Conservation (phyloP, 768 basidiomycete genomes). For the Boletus rubescentipes region DNA sequence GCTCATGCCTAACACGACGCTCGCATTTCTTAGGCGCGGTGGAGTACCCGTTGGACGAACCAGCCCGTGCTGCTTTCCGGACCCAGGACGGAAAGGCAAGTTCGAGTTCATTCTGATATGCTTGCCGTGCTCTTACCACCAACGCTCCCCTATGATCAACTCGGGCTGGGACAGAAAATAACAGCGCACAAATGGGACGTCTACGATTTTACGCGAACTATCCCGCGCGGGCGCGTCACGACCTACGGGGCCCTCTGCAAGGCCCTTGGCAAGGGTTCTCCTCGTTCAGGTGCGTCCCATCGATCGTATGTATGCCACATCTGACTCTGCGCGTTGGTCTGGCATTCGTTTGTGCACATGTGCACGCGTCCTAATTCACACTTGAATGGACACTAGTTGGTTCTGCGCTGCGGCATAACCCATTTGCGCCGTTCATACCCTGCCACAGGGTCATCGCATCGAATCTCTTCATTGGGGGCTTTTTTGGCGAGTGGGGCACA, state of each 20-base stretch:
- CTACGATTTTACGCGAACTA: slow-evolving; percentile 50
- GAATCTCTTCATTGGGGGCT: slow-evolving; percentile 60
- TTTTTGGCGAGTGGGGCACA: slow-evolving; percentile 58
- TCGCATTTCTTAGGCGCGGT: slow-evolving; percentile 4
- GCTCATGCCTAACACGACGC: not conserved
- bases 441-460: slow-evolving; percentile 72
- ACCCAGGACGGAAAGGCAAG: slow-evolving; percentile 30
- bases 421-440: slow-evolving; percentile 65
- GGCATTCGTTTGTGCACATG: not conserved
- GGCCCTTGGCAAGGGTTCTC: slow-evolving; percentile 53
- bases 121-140: not conserved
- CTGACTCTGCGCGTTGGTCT: not conserved
- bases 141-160: not conserved
- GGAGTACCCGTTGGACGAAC: slow-evolving; percentile 12
- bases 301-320: not conserved
- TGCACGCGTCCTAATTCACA: not conserved
- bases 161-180: slow-evolving; percentile 38
- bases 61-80: slow-evolving; percentile 22
- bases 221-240: slow-evolving; percentile 51
- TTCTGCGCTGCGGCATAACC: slow-evolving; percentile 59
- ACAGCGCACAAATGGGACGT: slow-evolving; percentile 60
- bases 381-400: slow-evolving; percentile 44
- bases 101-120: not conserved
- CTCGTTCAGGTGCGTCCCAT: slow-evolving; percentile 53
- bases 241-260: slow-evolving; percentile 56